phyloP scores from a whole-genome alignment of 2,329 filamentous ascomycete genomes.

The Ascochyta fabae region DNA sequence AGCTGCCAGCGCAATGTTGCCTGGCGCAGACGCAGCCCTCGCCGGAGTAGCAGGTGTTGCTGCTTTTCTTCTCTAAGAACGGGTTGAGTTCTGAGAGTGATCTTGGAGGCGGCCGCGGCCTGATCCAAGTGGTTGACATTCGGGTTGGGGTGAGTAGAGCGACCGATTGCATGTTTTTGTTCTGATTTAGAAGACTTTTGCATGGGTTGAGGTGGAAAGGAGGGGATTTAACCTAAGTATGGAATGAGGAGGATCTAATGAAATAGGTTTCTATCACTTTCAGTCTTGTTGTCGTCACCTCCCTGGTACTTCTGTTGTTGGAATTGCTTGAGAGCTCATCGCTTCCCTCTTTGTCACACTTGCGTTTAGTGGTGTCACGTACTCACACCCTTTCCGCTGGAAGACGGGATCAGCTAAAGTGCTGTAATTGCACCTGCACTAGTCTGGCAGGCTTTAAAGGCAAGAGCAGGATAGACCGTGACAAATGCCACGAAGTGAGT shows the following conservation, averaged over 20 bases:
- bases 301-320: neutral
- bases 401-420: neutral
- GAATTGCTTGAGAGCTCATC: neutral
- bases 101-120: neutral
- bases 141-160: too few relatives aligned
- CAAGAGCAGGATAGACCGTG: neutral
- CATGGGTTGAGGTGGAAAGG: neutral
- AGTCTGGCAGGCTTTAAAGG: neutral
- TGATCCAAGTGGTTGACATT: neutral
- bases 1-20: slow-evolving; percentile 8
- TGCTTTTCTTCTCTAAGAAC: slow-evolving; percentile 6
- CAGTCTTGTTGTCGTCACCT: neutral
- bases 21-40: slow-evolving; percentile 6
- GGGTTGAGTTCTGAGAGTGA: neutral
- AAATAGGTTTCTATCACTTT: neutral
- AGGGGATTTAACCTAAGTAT: neutral
- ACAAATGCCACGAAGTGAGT: neutral
- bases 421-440: neutral
- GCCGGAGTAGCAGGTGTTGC: slow-evolving; percentile 12
- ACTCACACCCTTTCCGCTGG: too few relatives aligned
- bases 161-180: too few relatives aligned
- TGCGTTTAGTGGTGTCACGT: neutral
- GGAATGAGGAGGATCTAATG: slow-evolving; percentile 1
- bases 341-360: neutral
- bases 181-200: too few relatives aligned